Evolutionary conservation across 1,284 basidiomycete genomes (phyloP).

Genomic region (Ustilago cynodontis): DNA sequence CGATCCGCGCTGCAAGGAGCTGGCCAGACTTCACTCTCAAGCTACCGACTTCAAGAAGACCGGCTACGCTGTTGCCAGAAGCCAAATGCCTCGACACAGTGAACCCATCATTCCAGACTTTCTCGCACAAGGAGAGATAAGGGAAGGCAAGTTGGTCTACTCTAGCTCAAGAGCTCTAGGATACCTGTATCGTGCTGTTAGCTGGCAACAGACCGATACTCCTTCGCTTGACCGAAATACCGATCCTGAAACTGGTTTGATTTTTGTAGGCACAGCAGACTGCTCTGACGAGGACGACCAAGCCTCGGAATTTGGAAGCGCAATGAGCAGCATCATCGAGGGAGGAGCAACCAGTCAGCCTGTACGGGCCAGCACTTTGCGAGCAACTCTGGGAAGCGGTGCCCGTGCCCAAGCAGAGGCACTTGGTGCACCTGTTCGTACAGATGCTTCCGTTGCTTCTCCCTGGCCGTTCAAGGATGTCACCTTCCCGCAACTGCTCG

Average conservation of each 20-base stretch:
- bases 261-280: constrained; percentile 6
- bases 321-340: constrained; percentile 9
- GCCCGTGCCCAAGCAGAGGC: background rate
- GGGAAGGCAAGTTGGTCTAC: constrained; percentile 24
- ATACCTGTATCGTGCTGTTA: constrained; percentile 27
- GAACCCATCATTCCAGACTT: constrained; percentile 42
- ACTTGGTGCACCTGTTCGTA: background rate
- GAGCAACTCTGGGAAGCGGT: constrained; percentile 13
- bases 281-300: constrained; percentile 4
- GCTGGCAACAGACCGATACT: constrained; percentile 40
- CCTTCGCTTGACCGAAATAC: constrained; percentile 24
- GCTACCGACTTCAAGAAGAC: constrained; percentile 72
- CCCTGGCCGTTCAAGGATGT: constrained; percentile 24
- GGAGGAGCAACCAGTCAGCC: background rate
- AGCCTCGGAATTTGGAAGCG: constrained; percentile 12
- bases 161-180: constrained; percentile 33
- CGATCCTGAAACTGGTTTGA: constrained; percentile 32
- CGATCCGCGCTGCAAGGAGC: constrained; percentile 75
- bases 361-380: constrained; percentile 3
- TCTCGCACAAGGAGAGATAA: constrained; percentile 33
- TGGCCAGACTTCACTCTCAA: constrained; percentile 78
- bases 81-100: constrained; percentile 9
- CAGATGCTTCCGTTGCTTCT: background rate
- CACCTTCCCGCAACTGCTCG: constrained; percentile 28
- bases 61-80: constrained; percentile 27